Percentiles rank a stretch among this genome's conserved stretches.
phyloP scores from a whole-genome alignment of 2,329 filamentous ascomycete genomes.

The Helminthosporium solani region DNA sequence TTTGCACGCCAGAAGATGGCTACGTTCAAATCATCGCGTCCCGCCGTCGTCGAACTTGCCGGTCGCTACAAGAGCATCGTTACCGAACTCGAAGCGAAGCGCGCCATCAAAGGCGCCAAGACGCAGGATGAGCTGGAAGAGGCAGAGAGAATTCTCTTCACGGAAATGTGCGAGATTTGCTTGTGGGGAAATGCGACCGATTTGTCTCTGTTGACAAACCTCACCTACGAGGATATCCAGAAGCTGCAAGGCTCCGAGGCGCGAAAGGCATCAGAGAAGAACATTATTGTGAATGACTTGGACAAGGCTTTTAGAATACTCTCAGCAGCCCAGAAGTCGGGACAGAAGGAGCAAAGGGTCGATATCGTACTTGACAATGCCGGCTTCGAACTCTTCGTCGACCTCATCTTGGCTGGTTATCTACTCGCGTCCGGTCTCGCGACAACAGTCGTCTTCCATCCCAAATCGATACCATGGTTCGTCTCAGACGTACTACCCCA shows the following conservation, averaged over 20 bases:
- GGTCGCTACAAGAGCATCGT: slow-evolving; percentile 75
- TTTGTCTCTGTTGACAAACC: slow-evolving; percentile 81
- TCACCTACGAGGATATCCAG: slow-evolving; percentile 95
- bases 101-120: slow-evolving; percentile 44
- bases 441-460: slow-evolving; percentile 82
- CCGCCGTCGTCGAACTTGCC: slow-evolving; percentile 80
- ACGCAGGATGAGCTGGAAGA: slow-evolving; percentile 58
- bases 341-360: slow-evolving; percentile 68
- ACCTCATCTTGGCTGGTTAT: slow-evolving; percentile 88
- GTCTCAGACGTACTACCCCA: slow-evolving; percentile 89
- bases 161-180: slow-evolving; percentile 94
- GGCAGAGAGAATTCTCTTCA: slow-evolving; percentile 76
- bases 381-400: slow-evolving; percentile 95
- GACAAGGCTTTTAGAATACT: slow-evolving; percentile 69
- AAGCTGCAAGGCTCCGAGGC: slow-evolving; percentile 89
- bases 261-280: slow-evolving; percentile 82
- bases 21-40: slow-evolving; percentile 88
- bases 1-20: slow-evolving; percentile 87
- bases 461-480: slow-evolving; percentile 97
- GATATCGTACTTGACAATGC: slow-evolving; percentile 97
- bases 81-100: slow-evolving; percentile 61
- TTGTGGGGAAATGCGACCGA: slow-evolving; percentile 98
- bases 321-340: slow-evolving; percentile 63
- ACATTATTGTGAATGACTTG: slow-evolving; percentile 88
- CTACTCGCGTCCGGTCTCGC: slow-evolving; percentile 81